Conservation (phyloP, 176 grass and related monocot genomes). For the Cenchrus fungigraminus region DNA sequence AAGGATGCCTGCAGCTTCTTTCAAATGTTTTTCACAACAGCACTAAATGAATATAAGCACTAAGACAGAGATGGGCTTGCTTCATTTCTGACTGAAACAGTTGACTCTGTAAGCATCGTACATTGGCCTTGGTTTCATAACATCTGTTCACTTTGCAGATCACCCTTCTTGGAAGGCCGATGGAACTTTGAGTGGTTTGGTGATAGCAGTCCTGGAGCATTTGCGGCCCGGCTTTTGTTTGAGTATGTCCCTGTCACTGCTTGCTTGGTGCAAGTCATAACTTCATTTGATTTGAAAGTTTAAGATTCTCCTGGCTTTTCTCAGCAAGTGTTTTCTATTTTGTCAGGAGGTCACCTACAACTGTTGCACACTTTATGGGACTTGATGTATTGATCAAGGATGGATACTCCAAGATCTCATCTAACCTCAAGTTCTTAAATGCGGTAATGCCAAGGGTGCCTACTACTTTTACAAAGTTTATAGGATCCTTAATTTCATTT, state of each 20-base stretch:
- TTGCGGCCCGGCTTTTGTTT: constrained; percentile 73
- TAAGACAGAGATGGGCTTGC: background rate
- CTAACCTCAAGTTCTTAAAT: constrained; percentile 84
- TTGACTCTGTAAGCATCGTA: background rate
- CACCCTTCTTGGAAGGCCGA: constrained; percentile 87
- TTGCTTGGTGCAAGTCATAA: constrained; percentile 22
- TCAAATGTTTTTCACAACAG: background rate
- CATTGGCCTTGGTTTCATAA: background rate
- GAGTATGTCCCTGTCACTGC: constrained; percentile 70
- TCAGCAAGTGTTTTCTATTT: constrained; percentile 25
- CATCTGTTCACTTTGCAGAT: constrained; percentile 55
- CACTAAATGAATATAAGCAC: background rate
- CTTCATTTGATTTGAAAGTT: background rate
- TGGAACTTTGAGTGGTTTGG: constrained; percentile 98
- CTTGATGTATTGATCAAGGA: constrained; percentile 90
- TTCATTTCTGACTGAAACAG: constrained; percentile 2
- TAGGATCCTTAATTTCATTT: constrained; percentile 15
- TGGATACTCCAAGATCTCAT: constrained; percentile 86
- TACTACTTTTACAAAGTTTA: constrained; percentile 46
- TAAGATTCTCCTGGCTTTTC: constrained; percentile 11
- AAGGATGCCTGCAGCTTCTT: background rate
- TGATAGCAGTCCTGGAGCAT: constrained; percentile 82
- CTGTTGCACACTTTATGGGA: constrained; percentile 78
- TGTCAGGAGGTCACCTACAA: constrained; percentile 84
- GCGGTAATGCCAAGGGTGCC: constrained; percentile 65